Percentiles rank a stretch among this genome's conserved stretches.
Conservation (phyloP, 192 early-diverging fungal genomes). For the Gamsiella multidivaricata region DNA sequence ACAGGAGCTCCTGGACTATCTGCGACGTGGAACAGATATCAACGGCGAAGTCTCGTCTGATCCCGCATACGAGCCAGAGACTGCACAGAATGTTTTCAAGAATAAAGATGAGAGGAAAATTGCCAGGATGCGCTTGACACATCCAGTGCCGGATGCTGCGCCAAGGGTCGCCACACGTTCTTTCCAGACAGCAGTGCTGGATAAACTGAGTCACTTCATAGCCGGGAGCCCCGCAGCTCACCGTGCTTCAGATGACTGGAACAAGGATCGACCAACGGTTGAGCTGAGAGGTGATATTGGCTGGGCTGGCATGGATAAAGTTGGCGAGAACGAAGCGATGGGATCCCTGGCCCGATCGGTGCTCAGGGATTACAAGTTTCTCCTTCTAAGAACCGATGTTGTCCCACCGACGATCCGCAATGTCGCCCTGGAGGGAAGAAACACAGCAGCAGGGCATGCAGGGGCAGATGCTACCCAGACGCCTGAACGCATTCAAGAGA, state of each 20-base stretch:
- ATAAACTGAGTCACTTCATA: slow-evolving; percentile 7
- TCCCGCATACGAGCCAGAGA: slow-evolving; percentile 26
- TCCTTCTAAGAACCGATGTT: slow-evolving; percentile 25
- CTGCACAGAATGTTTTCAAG: slow-evolving; percentile 1
- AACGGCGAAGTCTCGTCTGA: slow-evolving; percentile 8
- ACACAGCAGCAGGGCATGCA: not conserved
- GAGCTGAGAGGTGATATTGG: slow-evolving; percentile 30
- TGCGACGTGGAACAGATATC: slow-evolving; percentile 38
- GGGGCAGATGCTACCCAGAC: not conserved
- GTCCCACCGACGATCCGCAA: slow-evolving; percentile 21
- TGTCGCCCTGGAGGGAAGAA: too few relatives aligned
- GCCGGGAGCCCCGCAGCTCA: not conserved
- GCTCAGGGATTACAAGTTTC: slow-evolving; percentile 30
- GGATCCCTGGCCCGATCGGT: slow-evolving; percentile 20
- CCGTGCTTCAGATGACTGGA: slow-evolving; percentile 1
- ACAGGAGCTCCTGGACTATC: slow-evolving; percentile 30
- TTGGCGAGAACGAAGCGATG: slow-evolving; percentile 22
- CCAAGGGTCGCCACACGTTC: not conserved
- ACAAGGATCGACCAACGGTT: slow-evolving; percentile 7
- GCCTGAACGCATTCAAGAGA: slow-evolving; percentile 19
- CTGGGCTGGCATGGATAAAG: slow-evolving; percentile 36
- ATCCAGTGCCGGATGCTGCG: not conserved
- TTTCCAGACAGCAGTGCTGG: not conserved
- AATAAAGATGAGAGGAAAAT: slow-evolving; percentile 20
- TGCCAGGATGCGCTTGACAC: not conserved